phyloP scores from a whole-genome alignment of 345 rosid species.

The Microcos paniculata region DNA sequence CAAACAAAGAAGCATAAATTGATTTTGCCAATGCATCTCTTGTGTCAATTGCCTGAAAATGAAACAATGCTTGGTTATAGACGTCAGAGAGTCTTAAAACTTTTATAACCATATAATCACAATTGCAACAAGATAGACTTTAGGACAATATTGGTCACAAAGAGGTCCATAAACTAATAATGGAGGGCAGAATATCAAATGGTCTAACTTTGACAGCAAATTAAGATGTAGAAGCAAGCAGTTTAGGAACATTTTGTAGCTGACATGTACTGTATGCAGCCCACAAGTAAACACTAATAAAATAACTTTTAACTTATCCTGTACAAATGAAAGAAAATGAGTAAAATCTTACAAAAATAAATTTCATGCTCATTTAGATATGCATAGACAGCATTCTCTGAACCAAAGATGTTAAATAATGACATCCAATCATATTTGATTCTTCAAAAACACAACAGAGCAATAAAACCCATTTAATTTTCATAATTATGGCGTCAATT shows the following conservation, averaged over 20 bases:
- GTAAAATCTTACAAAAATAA: neutral
- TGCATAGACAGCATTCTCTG: neutral
- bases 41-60: slow-evolving; percentile 72
- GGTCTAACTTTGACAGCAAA: neutral
- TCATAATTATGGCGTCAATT: neutral
- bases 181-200: neutral
- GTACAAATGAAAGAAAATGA: neutral
- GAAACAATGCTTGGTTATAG: slow-evolving; percentile 12
- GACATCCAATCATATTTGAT: neutral
- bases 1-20: slow-evolving; percentile 85
- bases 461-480: neutral
- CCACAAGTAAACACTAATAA: neutral
- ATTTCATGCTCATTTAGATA: slow-evolving; percentile 8
- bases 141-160: neutral
- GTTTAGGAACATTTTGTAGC: neutral
- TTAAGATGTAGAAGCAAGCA: neutral
- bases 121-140: neutral
- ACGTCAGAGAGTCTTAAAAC: neutral
- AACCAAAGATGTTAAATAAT: neutral
- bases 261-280: neutral
- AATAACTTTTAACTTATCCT: neutral
- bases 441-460: neutral
- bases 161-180: neutral
- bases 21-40: slow-evolving; percentile 98
- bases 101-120: neutral